Conservation (phyloP, 352 stramenopile species). For the Globisporangium middletonii region DNA sequence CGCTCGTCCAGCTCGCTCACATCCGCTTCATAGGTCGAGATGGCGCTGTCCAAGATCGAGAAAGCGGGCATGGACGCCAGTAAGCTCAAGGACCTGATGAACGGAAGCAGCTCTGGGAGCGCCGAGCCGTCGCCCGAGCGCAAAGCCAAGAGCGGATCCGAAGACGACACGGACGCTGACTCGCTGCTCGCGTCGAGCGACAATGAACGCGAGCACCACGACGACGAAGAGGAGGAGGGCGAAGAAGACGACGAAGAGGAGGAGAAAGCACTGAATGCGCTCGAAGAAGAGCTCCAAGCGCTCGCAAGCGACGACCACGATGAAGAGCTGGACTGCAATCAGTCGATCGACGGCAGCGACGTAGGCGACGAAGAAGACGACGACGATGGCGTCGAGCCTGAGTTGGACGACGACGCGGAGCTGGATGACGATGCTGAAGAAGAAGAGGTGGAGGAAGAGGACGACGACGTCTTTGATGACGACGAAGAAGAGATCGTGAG, state of each 20-base stretch:
- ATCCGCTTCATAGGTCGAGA: conserved; percentile 33
- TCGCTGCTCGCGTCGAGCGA: conserved; percentile 6
- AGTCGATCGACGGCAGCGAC: not conserved
- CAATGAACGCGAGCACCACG: conserved; percentile 5
- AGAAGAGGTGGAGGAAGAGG: conserved; percentile 12
- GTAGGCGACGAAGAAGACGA: conserved; percentile 5
- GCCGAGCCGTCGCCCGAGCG: not conserved
- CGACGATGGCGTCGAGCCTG: conserved; percentile 2
- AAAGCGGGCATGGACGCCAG: conserved; percentile 46
- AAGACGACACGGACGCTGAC: conserved; percentile 10
- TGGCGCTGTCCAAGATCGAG: conserved; percentile 66
- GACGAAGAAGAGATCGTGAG: conserved; percentile 24
- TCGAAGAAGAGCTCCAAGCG: conserved; percentile 10
- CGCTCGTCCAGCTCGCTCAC: too few relatives aligned
- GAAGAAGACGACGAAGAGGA: conserved; percentile 11
- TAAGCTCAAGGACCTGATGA: conserved; percentile 34
- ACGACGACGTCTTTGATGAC: conserved; percentile 3
- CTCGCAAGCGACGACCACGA: not conserved
- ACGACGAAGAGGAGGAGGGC: conserved; percentile 6
- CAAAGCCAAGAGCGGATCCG: conserved; percentile 1
- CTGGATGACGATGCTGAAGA: conserved; percentile 12
- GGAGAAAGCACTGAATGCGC: conserved; percentile 7
- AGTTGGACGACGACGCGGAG: not conserved
- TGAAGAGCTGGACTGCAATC: not conserved
- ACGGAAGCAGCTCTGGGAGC: conserved; percentile 1